These are phyloP conservation scores for Hymenoscyphus scutula DNA, from an alignment of 2,329 filamentous ascomycete species.

Conservation along the genomic window DNA sequence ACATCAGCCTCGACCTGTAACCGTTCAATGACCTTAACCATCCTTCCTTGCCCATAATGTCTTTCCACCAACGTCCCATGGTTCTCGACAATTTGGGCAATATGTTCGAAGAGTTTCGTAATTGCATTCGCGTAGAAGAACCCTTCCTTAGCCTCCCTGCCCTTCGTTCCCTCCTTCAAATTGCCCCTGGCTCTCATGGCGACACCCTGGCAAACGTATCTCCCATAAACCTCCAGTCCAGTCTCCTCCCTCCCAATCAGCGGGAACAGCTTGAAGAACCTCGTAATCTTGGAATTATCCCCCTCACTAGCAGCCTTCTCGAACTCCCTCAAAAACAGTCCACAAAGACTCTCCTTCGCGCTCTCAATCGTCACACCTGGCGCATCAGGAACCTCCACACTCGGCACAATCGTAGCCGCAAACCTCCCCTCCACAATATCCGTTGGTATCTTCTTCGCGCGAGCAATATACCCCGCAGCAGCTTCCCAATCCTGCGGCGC, in stretches of 20 bases:
- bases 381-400: constrained; percentile 89
- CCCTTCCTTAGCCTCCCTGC: constrained; percentile 64
- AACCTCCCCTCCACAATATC: constrained; percentile 81
- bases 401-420: constrained; percentile 89
- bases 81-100: constrained; percentile 91
- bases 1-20: constrained; percentile 94
- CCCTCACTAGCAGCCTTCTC: constrained; percentile 83
- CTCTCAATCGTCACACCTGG: constrained; percentile 83
- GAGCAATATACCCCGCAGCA: constrained; percentile 82
- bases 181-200: constrained; percentile 78
- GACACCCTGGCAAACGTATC: constrained; percentile 94
- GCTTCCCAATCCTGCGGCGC: constrained; percentile 98
- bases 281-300: constrained; percentile 85
- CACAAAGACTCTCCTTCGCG: constrained; percentile 85
- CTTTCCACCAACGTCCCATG: constrained; percentile 89
- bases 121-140: constrained; percentile 91
- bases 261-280: constrained; percentile 98
- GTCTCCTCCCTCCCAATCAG: constrained; percentile 86
- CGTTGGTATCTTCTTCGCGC: constrained; percentile 77
- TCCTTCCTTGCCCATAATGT: constrained; percentile 89
- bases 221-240: constrained; percentile 89
- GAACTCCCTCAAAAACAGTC: constrained; percentile 89
- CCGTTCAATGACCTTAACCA: constrained; percentile 90
- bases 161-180: constrained; percentile 65
- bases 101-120: constrained; percentile 93